Evolutionary conservation across 2,329 filamentous ascomycete species (phyloP).

Genomic region (Clonostachys sp.): DNA sequence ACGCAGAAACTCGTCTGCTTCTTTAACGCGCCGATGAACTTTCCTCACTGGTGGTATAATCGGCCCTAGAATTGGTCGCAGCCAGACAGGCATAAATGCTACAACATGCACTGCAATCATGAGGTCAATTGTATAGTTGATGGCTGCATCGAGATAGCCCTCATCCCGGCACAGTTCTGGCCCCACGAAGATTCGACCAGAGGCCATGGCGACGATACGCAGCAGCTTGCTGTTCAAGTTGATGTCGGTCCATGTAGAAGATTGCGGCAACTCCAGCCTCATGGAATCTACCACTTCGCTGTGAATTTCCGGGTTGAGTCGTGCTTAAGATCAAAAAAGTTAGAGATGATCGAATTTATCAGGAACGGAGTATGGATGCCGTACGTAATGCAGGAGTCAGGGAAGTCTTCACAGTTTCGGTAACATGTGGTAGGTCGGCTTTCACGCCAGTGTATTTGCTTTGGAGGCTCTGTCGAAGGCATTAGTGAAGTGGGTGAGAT

Average conservation of each 20-base stretch:
- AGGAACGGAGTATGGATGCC: neutral
- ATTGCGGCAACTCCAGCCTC: conserved; percentile 29
- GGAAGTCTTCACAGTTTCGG: conserved; percentile 19
- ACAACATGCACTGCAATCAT: conserved; percentile 25
- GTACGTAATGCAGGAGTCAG: conserved; percentile 25
- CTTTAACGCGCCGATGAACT: conserved; percentile 19
- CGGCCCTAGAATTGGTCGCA: conserved; percentile 22
- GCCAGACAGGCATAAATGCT: conserved; percentile 17
- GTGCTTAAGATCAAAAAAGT: neutral
- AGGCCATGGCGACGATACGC: conserved; percentile 38
- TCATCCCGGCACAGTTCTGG: conserved; percentile 37
- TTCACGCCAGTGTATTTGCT: conserved; percentile 24
- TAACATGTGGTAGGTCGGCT: conserved; percentile 12
- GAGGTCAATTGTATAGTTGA: conserved; percentile 39
- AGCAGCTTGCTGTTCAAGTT: conserved; percentile 33
- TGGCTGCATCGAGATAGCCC: conserved; percentile 38
- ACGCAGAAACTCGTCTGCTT: conserved; percentile 25
- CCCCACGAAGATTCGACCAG: conserved; percentile 41
- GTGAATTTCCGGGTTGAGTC: neutral
- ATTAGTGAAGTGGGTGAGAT: neutral
- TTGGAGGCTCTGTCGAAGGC: conserved; percentile 14
- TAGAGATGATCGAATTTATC: neutral
- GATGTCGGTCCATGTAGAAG: conserved; percentile 31
- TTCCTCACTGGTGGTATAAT: conserved; percentile 25
- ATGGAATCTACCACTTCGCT: conserved; percentile 17